phyloP scores from a whole-genome alignment of 108 stramenopile genomes.

The Aurantiochytrium sp. region DNA sequence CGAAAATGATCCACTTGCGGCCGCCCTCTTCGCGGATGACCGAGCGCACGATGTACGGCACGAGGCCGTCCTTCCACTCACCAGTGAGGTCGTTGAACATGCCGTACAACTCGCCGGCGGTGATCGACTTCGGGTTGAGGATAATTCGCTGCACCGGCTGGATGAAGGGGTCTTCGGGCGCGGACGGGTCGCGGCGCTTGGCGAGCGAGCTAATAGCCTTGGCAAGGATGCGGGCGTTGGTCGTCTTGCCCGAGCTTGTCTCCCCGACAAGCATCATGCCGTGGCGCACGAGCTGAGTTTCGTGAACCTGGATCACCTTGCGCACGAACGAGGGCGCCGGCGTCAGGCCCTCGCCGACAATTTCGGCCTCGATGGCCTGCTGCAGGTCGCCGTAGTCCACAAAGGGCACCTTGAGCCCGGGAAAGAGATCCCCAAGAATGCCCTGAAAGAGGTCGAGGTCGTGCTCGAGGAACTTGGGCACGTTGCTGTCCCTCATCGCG shows the following conservation, averaged over 20 bases:
- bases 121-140: slow-evolving; percentile 66
- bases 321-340: slow-evolving; percentile 48
- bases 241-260: slow-evolving; percentile 58
- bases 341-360: slow-evolving; percentile 41
- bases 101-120: slow-evolving; percentile 63
- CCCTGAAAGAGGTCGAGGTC: slow-evolving; percentile 63
- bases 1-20: slow-evolving; percentile 66
- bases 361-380: slow-evolving; percentile 47
- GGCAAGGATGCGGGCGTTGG: slow-evolving; percentile 48
- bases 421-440: slow-evolving; percentile 60
- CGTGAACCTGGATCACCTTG: slow-evolving; percentile 66
- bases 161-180: slow-evolving; percentile 50
- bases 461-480: slow-evolving; percentile 64
- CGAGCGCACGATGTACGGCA: slow-evolving; percentile 58
- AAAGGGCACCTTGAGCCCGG: slow-evolving; percentile 58
- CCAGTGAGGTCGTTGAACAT: slow-evolving; percentile 59
- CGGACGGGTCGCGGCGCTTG: slow-evolving; percentile 35
- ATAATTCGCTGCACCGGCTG: slow-evolving; percentile 50
- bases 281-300: slow-evolving; percentile 66
- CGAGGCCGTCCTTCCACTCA: slow-evolving; percentile 64
- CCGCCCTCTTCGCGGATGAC: slow-evolving; percentile 39
- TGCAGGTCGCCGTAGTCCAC: slow-evolving; percentile 63
- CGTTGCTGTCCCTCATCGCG: slow-evolving; percentile 64
- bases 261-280: slow-evolving; percentile 69
- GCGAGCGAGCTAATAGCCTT: slow-evolving; percentile 46